Percentiles rank a stretch among this genome's conserved stretches.
phyloP scores from a whole-genome alignment of 164 flowering plant species.

The Sedum album region DNA sequence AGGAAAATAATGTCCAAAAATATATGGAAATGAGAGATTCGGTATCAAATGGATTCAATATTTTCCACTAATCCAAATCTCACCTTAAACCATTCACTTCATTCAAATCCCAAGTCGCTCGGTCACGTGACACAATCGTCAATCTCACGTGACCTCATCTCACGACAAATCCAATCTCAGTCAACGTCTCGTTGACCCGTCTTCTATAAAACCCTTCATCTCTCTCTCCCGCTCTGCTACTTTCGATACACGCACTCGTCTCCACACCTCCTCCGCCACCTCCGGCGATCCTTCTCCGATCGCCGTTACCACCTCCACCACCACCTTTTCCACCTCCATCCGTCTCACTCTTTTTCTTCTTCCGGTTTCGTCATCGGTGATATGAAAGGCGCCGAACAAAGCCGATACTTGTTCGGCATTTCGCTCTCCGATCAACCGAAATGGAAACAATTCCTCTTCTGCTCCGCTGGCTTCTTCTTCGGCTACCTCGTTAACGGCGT shows the following conservation, averaged over 20 bases:
- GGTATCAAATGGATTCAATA: too few relatives aligned
- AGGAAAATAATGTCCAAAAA: too few relatives aligned
- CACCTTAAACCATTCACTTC: too few relatives aligned
- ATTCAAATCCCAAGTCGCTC: neutral
- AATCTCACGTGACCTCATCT: neutral
- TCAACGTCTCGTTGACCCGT: neutral
- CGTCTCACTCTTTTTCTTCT: neutral
- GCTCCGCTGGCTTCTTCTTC: slow-evolving; percentile 91
- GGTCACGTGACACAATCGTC: neutral
- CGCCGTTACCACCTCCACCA: neutral
- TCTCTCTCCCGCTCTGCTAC: slow-evolving; percentile 4
- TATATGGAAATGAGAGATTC: too few relatives aligned
- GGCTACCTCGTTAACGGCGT: slow-evolving; percentile 92
- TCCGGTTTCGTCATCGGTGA: neutral
- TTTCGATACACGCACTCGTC: neutral
- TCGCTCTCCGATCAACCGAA: slow-evolving; percentile 53
- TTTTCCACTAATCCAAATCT: too few relatives aligned
- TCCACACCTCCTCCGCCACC: neutral
- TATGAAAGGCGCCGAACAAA: slow-evolving; percentile 58
- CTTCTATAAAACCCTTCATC: neutral
- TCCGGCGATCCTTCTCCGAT: neutral
- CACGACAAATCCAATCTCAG: neutral
- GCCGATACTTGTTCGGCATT: slow-evolving; percentile 66
- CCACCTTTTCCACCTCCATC: neutral
- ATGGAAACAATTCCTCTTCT: slow-evolving; percentile 77